Base-by-base conservation (phyloP, 1,284 basidiomycete genomes). In the Sanguinoderma infundibulare region DNA sequence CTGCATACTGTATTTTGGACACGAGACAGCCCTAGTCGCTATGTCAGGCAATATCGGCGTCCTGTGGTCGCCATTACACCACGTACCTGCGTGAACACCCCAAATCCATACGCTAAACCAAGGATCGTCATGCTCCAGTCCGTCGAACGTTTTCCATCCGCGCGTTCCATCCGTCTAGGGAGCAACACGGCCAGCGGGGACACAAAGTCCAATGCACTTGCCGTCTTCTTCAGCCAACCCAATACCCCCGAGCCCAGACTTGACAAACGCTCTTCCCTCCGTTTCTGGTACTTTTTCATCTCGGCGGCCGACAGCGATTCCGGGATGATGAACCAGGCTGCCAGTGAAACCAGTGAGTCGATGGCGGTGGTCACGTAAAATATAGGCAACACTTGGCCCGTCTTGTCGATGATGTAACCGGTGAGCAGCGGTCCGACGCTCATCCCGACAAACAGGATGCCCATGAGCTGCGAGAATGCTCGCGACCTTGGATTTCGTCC, bases 371-470 rank as follows among this genome's bases (percentile, higher is more conserved):
- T 81, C 52, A 86, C 67, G 72, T 91, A 94, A 77, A 94, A 94
- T 24, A 90, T 85, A 0, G 84, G 83, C 53, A 94, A 76, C 9
- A 87, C 74, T 53, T 79, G 71, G 20, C 81, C 82, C 0, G 87
- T 89, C 8, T 73, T 70, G 42, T 76, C 80, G 67, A 93, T 85
- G 39, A 93, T 73, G 38, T 88, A 65, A 49, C 83, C 81, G 15
- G 91, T 90, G 0, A 94, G 60, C 5, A 85, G 79, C 0, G 93
- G 93, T 0, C 93, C 92, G 10, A 89, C 28, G 0, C 88, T 86
- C 70, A 91, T 81, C n/a, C 92, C 91, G 30, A 79, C 68, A 66
- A 85, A 89, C 39, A 86, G 62, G 1, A 89, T 71, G 3, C 89
- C 90, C 15, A 85, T 74, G 35, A 74, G 77, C 53, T 87, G 74